Conservation (phyloP, 2,329 filamentous ascomycete genomes). For the Colletotrichum costaricense region DNA sequence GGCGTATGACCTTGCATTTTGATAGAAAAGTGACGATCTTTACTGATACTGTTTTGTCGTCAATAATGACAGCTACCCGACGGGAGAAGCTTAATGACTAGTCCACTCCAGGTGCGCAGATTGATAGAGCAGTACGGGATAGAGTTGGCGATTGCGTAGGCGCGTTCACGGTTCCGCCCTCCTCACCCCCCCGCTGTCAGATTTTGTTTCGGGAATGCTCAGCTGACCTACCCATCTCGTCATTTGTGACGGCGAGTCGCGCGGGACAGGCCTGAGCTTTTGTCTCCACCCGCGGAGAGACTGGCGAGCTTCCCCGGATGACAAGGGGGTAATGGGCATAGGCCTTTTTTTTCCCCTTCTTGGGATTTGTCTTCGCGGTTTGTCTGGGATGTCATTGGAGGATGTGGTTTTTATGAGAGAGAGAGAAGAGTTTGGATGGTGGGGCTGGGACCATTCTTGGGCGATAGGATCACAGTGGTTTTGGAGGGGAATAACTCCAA, state of each 20-base stretch:
- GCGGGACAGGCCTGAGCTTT: background rate
- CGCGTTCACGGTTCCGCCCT: background rate
- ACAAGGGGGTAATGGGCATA: background rate
- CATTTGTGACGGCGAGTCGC: background rate
- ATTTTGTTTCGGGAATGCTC: slow-evolving; percentile 22
- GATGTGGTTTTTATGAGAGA: background rate
- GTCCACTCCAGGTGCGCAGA: background rate
- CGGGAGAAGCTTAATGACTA: background rate
- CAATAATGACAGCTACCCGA: background rate
- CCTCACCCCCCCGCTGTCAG: background rate
- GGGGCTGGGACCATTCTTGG: too few relatives aligned
- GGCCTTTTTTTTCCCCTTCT: background rate
- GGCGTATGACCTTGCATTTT: background rate
- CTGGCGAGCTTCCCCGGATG: background rate
- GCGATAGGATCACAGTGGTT: too few relatives aligned
- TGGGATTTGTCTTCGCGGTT: background rate
- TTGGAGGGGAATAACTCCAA: too few relatives aligned
- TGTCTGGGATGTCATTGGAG: background rate
- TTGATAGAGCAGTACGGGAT: background rate
- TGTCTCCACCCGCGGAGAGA: background rate
- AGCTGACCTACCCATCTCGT: slow-evolving; percentile 11
- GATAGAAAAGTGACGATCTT: background rate
- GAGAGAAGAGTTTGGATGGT: background rate
- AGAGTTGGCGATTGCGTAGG: background rate
- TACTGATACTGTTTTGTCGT: background rate